Percentiles rank a stretch among this genome's conserved stretches.
Conservation (phyloP, 169 alveolate species). For the Eimeria necatrix region DNA sequence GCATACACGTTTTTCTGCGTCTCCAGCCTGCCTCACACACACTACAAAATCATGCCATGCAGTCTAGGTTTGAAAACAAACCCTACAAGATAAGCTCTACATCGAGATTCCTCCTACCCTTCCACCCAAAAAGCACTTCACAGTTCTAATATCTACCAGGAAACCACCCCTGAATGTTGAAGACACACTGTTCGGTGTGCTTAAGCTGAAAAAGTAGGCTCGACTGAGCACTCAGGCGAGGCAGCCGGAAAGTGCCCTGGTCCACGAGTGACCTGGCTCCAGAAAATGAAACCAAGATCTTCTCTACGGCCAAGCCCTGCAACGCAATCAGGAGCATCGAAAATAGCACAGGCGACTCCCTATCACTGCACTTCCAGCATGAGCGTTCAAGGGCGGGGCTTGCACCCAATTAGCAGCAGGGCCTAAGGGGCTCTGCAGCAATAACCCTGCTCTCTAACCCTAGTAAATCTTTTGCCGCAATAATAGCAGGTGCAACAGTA, state of each 20-base stretch:
- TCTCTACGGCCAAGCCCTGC: constrained; percentile 82
- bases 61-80: not conserved
- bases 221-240: constrained; percentile 82
- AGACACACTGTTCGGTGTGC: constrained; percentile 81
- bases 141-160: not conserved
- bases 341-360: not conserved
- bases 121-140: not conserved
- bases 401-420: too few species aligned
- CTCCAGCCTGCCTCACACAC: constrained; percentile 80
- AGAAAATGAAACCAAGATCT: constrained; percentile 84
- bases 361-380: too few species aligned
- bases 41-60: not conserved
- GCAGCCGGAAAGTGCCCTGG: constrained; percentile 84
- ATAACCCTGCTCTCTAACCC: too few species aligned
- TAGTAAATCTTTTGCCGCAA: too few species aligned
- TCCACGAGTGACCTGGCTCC: constrained; percentile 84
- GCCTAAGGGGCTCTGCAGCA: too few species aligned
- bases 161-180: not conserved
- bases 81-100: too few species aligned
- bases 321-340: not conserved
- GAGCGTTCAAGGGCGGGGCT: too few species aligned
- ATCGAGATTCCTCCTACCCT: not conserved
- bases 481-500: too few species aligned
- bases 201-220: constrained; percentile 82
- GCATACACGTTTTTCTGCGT: constrained; percentile 83